Percentiles rank a stretch among this genome's conserved stretches.
phyloP scores from a whole-genome alignment of 2,329 filamentous ascomycete species.

The Fusarium sp. region DNA sequence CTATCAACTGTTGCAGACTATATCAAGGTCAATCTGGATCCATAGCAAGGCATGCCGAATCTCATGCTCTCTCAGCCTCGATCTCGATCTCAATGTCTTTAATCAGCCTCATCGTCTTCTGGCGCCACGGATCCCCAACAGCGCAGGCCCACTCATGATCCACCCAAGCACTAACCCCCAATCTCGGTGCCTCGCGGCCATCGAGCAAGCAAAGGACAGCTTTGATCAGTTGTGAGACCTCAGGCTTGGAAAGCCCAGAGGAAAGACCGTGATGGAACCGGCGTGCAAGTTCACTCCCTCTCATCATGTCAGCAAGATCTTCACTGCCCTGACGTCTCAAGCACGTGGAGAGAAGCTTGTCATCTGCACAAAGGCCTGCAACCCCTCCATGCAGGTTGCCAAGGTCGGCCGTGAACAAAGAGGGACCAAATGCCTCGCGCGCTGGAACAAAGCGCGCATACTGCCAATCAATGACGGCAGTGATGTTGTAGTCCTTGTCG shows the following conservation, averaged over 20 bases:
- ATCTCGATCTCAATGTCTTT: not conserved
- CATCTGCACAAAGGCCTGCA: not conserved
- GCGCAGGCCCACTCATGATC: slow-evolving; percentile 50
- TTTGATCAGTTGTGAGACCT: not conserved
- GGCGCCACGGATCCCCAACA: not conserved
- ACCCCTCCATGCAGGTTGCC: not conserved
- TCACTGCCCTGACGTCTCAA: not conserved
- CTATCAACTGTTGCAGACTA: not conserved
- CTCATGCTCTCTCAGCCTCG: not conserved
- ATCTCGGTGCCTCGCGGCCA: not conserved
- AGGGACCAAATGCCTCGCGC: slow-evolving; percentile 11
- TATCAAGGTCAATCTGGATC: not conserved
- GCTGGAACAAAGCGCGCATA: slow-evolving; percentile 15
- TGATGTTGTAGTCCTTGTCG: slow-evolving; percentile 9
- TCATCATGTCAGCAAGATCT: not conserved
- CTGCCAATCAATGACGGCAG: slow-evolving; percentile 21
- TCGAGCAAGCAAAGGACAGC: slow-evolving; percentile 6
- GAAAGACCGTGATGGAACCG: slow-evolving; percentile 5
- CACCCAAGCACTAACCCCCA: slow-evolving; percentile 1
- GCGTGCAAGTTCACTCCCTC: not conserved
- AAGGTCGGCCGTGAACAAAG: slow-evolving; percentile 11
- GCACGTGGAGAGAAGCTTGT: not conserved
- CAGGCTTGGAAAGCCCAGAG: not conserved
- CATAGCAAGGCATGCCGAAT: not conserved
- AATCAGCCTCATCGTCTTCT: not conserved